Evolutionary conservation across 768 basidiomycete species (phyloP), one percentile per base, ranked within the genome.

Genomic region (Austroboletus eburneus): DNA sequence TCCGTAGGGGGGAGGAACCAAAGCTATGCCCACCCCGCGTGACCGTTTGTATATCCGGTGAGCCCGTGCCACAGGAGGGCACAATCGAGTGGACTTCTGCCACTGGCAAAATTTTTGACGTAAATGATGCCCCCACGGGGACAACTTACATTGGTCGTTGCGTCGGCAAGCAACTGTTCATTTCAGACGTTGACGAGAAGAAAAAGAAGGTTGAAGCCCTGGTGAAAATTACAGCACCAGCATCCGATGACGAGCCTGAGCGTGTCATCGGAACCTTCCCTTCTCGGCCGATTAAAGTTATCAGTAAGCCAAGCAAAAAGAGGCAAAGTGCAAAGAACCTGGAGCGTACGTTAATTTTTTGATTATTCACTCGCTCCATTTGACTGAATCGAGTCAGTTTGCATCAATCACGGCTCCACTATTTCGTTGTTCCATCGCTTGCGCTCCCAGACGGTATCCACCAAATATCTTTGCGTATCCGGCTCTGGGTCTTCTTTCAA

Each of bases 251-350:
- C 49, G 85, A 88, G 62, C 80, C 82, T 47, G 88, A 91, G 62
- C 79, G 85, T 32, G 74, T 91, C 29, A 82, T 97, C 56, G 94
- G 94, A 18, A 78, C 81, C 17, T 97, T 97, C 72, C 85, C 89
- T 36, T 91, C 89, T 55, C 85, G 87, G 38, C 84, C 93, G n/a
- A 97, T 98, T 75, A 94, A 93, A 67, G 91, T 98, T 59, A 97
- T 98, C 70, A 91, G 88, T 70, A 98, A 97, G 67, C 95, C 95
- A 4, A 91, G 89, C 72, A 96, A 97, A 76, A 96, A 96, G 78
- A 78, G 91, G 57, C 87, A 91, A 67, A 91, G 86, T 62, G 89
- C 87, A 38, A 95, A 95, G 76, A 92, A 91, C 57, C 78, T 91
- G 16, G 90, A 96, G 65, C 71, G 92, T 94, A 64, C 73, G 93